phyloP scores from a whole-genome alignment of 805 yeast genomes.

The Yarrowia sp. region DNA sequence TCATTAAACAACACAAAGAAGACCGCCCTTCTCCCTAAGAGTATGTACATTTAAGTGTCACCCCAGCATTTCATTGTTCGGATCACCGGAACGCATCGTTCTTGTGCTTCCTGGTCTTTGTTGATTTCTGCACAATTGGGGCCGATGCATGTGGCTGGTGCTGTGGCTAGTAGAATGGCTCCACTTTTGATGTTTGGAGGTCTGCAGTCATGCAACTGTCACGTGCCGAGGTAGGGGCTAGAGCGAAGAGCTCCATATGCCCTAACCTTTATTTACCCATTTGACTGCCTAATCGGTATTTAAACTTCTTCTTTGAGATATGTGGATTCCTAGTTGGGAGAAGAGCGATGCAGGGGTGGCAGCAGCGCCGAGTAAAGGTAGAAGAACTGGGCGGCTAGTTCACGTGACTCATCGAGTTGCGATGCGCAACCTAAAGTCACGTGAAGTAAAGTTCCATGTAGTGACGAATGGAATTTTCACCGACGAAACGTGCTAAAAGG shows the following conservation, averaged over 20 bases:
- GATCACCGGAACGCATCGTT: not conserved
- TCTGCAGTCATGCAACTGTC: not conserved
- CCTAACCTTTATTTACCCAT: conserved; percentile 19
- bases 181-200: not conserved
- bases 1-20: not conserved
- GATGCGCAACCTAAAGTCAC: not conserved
- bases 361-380: conserved; percentile 22
- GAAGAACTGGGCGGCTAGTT: not conserved
- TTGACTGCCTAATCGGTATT: conserved; percentile 10
- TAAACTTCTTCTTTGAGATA: conserved; percentile 4
- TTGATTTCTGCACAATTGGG: not conserved
- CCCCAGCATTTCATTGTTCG: not conserved
- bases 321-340: conserved; percentile 5
- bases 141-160: not conserved
- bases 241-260: not conserved
- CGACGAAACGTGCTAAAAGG: not conserved
- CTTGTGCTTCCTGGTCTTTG: not conserved
- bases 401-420: conserved; percentile 1
- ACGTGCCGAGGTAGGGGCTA: conserved; percentile 1
- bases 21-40: not conserved
- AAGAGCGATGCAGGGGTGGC: conserved; percentile 9
- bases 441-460: not conserved
- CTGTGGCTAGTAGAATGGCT: conserved; percentile 3
- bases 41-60: not conserved
- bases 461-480: not conserved